These are phyloP conservation scores for Xylaria acuta DNA, from an alignment of 495 filamentous ascomycete genomes.

Conservation along the genomic window DNA sequence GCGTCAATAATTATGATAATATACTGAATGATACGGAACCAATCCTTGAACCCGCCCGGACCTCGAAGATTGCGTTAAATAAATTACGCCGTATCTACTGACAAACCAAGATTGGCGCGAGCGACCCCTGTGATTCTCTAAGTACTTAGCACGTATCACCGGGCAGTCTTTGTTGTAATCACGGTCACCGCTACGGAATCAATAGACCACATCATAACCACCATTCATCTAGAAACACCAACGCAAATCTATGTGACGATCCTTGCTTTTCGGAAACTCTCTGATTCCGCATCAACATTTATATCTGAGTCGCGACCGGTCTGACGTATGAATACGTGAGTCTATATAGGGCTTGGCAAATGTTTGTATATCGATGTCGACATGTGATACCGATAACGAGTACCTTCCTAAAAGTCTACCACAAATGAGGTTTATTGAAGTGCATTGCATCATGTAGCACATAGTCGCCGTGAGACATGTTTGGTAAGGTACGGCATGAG, in stretches of 20 bases:
- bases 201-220: neutral
- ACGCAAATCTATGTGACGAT: no score
- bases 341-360: neutral
- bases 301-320: neutral
- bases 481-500: neutral
- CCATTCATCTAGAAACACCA: neutral
- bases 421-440: neutral
- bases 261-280: no score
- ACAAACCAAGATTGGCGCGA: neutral
- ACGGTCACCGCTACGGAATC: neutral
- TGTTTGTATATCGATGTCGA: neutral
- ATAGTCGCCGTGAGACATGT: neutral
- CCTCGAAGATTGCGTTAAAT: neutral
- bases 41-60: neutral
- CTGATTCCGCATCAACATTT: neutral
- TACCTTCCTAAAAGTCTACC: neutral
- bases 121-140: neutral
- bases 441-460: neutral
- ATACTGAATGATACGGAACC: neutral
- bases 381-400: neutral
- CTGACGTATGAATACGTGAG: neutral
- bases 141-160: no score
- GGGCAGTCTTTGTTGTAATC: no score
- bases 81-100: neutral
- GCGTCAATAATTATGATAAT: neutral